A percentile compares a stretch with the other conserved stretches of the same genome.
phyloP scores from a whole-genome alignment of 768 basidiomycete genomes.

The Tricholoma flavovirens region DNA sequence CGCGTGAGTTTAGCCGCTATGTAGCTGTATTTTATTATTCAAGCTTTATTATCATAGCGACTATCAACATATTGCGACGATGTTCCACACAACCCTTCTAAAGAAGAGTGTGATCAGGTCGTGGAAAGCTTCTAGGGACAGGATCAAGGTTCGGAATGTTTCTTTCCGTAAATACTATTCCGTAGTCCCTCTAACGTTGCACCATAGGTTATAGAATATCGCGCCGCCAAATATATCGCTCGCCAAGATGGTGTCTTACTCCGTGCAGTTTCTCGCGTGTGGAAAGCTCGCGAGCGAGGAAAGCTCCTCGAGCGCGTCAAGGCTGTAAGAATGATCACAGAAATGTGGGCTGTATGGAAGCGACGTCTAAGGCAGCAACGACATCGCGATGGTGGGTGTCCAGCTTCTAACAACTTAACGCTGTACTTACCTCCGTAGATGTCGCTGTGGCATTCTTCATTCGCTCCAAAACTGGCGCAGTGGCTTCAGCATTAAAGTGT shows the following conservation, averaged over 20 bases:
- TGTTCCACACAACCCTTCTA: conserved; percentile 34
- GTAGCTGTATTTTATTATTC: neutral
- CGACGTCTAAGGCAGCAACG: conserved; percentile 33
- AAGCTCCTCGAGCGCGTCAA: conserved; percentile 50
- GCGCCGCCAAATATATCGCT: conserved; percentile 49
- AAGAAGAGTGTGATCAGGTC: conserved; percentile 41
- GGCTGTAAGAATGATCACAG: conserved; percentile 37
- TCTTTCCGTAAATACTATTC: neutral
- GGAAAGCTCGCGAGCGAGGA: conserved; percentile 66
- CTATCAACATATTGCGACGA: conserved; percentile 36
- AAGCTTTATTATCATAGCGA: conserved; percentile 28
- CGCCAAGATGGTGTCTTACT: conserved; percentile 55
- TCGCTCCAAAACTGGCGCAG: conserved; percentile 36
- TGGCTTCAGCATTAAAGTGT: conserved; percentile 30
- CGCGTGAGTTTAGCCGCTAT: conserved; percentile 15
- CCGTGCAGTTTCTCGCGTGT: conserved; percentile 53
- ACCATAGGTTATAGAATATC: conserved; percentile 46
- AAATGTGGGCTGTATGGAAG: conserved; percentile 47
- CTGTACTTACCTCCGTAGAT: conserved; percentile 26
- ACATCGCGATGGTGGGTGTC: conserved; percentile 40
- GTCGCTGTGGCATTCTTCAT: conserved; percentile 44
- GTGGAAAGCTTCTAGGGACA: conserved; percentile 52
- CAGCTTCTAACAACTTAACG: neutral
- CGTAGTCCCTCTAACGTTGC: neutral
- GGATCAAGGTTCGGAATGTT: conserved; percentile 41